Base-by-base conservation (phyloP, 1,139 yeast species). In the Candida pseudoviswanathii region DNA sequence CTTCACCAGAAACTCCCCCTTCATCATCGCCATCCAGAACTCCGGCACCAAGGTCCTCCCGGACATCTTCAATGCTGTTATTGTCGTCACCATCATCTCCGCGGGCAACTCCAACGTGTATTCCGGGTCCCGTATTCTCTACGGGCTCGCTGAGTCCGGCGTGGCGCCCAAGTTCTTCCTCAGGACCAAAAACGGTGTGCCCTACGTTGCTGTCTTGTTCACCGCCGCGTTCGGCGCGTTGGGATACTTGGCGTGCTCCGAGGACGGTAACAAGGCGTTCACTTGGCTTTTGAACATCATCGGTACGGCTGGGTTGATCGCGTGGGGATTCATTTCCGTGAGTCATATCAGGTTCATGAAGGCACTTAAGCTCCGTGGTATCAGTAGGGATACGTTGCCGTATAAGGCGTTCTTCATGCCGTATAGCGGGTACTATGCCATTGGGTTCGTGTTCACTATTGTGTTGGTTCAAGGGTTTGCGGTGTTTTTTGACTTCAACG, bases 21-120 rank as follows among this genome's bases (percentile, higher is more conserved):
- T 80, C 57, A 74, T 81, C 51, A 72, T 81, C 60, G 82, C 85
- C 50, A 81, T 85, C 61, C 65, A 79, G 56, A 85, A 85, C 65
- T 81, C 89, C 2, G 92, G 94, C 43, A 88, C 94, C 52, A 71
- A 78, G 60, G 77, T 82, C 21, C 67, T 86, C 52, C 89, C 90
- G 44, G 81, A 84, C 59, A 84, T 87, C 50, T 85, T 88, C 73
- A 88, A 87, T 64, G 95, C 89, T 24, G 86, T 87, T 43, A 84
- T 88, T 55, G 68, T 86, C 44, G 61, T 79, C 34, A 85, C 95
- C 27, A 81, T 87, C 55, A 73, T 86, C 47, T 85, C 92, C 7
- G 96, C 95, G 25, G 95, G 87, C 60, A 88, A 87, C 70, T 85
- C 92, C n/a, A 85, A 86, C 63, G 78, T 88, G 45, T 88, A 88